Conservation (phyloP, 2,329 filamentous ascomycete species). For the Hymenoscyphus repandus region DNA sequence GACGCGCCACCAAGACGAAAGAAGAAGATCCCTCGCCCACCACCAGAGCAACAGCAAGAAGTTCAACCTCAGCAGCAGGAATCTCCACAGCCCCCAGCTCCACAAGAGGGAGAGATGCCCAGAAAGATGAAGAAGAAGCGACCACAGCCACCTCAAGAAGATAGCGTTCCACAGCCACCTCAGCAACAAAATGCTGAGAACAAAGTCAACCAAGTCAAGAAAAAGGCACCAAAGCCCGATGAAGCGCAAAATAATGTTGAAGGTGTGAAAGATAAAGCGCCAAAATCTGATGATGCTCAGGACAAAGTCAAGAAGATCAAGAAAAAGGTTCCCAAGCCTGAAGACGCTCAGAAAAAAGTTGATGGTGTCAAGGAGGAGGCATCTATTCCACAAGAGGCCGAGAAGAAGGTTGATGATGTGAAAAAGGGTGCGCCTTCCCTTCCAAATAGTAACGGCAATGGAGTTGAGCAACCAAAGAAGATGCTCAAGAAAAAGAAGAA, state of each 20-base stretch:
- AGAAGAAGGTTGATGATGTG: not conserved
- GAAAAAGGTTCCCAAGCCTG: not conserved
- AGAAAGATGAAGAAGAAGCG: slow-evolving; percentile 4
- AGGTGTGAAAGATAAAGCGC: not conserved
- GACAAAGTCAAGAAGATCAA: not conserved
- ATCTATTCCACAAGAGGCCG: not conserved
- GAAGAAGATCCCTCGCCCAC: slow-evolving; percentile 2
- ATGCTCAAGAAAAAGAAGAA: slow-evolving; percentile 12
- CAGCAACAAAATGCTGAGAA: not conserved
- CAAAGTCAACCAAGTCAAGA: not conserved
- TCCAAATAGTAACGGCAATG: not conserved
- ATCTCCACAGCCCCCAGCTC: not conserved
- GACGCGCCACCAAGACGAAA: not conserved
- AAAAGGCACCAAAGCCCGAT: not conserved
- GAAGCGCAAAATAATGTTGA: not conserved
- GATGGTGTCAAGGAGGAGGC: not conserved
- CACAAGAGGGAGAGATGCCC: not conserved
- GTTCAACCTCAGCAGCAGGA: slow-evolving; percentile 1
- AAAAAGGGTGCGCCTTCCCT: not conserved
- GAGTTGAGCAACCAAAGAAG: slow-evolving; percentile 2
- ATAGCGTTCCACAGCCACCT: not conserved
- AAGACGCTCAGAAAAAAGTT: not conserved
- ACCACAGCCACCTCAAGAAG: not conserved
- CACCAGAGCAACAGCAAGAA: not conserved
- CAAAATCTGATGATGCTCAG: slow-evolving; percentile 2